Percentiles rank a stretch among this genome's conserved stretches.
Evolutionary conservation across 2,329 filamentous ascomycete genomes (phyloP).

Genomic region (Tolypocladium sp.): DNA sequence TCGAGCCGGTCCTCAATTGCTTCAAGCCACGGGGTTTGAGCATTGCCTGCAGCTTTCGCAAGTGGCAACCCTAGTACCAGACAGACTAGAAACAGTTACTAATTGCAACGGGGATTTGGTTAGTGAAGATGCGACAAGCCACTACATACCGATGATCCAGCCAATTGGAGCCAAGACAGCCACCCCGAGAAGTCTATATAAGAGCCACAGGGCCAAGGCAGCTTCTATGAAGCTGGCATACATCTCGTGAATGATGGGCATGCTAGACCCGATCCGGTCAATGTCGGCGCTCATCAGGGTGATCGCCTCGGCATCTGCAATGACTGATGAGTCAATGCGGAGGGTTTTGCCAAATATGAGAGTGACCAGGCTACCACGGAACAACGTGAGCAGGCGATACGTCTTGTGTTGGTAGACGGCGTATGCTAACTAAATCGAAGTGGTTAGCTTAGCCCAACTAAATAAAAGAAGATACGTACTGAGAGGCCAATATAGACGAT

Average conservation of each 20-base stretch:
- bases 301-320: conserved; percentile 12
- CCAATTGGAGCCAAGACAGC: conserved; percentile 11
- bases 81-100: conserved; percentile 1
- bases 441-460: background rate
- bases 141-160: conserved; percentile 10
- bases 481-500: conserved; percentile 30
- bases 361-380: conserved; percentile 25
- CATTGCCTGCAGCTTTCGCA: conserved; percentile 10
- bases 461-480: conserved; percentile 12
- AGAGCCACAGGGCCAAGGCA: conserved; percentile 21
- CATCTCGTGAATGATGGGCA: conserved; percentile 20
- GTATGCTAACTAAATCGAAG: conserved; percentile 7
- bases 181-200: conserved; percentile 15
- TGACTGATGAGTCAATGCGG: conserved; percentile 15
- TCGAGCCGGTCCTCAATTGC: conserved; percentile 15
- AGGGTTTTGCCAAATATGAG: conserved; percentile 40
- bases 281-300: conserved; percentile 37
- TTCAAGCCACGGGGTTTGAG: conserved; percentile 15
- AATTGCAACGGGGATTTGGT: background rate
- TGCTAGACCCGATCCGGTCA: conserved; percentile 18
- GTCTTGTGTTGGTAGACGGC: conserved; percentile 18
- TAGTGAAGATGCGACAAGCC: background rate
- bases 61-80: conserved; percentile 10
- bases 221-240: conserved; percentile 26
- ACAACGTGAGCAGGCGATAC: conserved; percentile 22